Evolutionary conservation across 148 eudicot species (phyloP), one percentile per base, ranked within the genome.

Genomic region (Camellia sinensis): DNA sequence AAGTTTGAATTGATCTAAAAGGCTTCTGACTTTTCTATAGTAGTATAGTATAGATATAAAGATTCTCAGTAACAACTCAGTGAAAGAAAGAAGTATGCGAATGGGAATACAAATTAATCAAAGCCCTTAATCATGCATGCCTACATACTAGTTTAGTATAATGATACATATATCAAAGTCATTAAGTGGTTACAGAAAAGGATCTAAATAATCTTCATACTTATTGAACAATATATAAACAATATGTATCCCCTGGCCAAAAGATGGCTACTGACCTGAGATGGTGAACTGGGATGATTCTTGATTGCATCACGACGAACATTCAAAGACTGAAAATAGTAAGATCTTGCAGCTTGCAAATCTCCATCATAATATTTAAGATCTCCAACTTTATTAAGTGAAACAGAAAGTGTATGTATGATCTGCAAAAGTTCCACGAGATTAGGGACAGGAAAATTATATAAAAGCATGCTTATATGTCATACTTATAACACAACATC

Each of bases 381-480:
- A 80, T 96, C 99, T 85, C 99, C 99, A 70, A 96, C 90, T 86
- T 96, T 96, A 83, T 96, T 96, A 46, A 93, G 89, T 46, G 99
- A 96, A 71, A 96, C 97, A 63, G 98, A 96, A 41, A 96, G 94
- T 7, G 99, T 93, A 82, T 96, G 98, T 76, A 85, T 84, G 73
- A 96, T 87, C 99, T 96, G 99, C 85, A 89, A 77, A 80, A 71
- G 74, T 57, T 41, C 52, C 40, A 76, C 29, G 67, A 59, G 21
- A 8, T 66, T 80, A 68, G 77, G 83, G 59, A 10, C 46, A 45
- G 37, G 67, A 45, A 45, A 15, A 68, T 76, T 53, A 56, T 11
- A 79, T 67, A 37, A 19, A 76, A 22, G 41, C 43, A 64, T 65
- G 71, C 71, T 65, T 65, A 29, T 29, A 29, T 29, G 37, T 29